phyloP scores from a whole-genome alignment of 345 rosid genomes.

The Erodium maritimum region DNA sequence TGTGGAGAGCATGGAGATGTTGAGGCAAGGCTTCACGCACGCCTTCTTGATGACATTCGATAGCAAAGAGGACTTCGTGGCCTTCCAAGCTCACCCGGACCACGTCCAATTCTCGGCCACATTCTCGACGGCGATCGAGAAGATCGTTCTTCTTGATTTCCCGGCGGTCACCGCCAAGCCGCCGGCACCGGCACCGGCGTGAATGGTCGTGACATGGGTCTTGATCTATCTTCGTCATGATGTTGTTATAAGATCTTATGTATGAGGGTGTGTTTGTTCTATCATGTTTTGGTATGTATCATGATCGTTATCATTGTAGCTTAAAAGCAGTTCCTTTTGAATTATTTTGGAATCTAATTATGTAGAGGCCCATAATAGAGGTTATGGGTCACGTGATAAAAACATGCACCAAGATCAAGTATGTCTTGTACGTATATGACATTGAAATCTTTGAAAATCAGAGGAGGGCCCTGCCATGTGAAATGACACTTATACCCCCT shows the following conservation, averaged over 20 bases:
- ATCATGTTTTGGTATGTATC: background rate
- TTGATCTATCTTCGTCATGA: too few relatives aligned
- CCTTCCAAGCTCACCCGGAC: slow-evolving; percentile 55
- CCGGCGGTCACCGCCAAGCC: slow-evolving; percentile 40
- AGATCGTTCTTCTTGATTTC: slow-evolving; percentile 65
- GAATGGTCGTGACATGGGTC: background rate
- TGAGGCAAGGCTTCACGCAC: slow-evolving; percentile 88
- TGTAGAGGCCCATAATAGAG: too few relatives aligned
- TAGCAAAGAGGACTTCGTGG: slow-evolving; percentile 55
- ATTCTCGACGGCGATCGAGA: slow-evolving; percentile 68
- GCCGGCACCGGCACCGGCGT: background rate
- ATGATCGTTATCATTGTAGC: background rate
- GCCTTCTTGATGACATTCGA: slow-evolving; percentile 69
- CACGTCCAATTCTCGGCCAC: slow-evolving; percentile 67
- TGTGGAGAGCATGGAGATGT: slow-evolving; percentile 68
- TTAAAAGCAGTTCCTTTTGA: background rate
- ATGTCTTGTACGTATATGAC: too few relatives aligned
- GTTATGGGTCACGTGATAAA: too few relatives aligned
- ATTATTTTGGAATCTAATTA: background rate
- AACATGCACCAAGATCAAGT: too few relatives aligned
- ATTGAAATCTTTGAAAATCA: too few relatives aligned
- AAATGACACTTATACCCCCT: too few relatives aligned
- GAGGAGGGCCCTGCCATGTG: too few relatives aligned
- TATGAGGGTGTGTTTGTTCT: background rate
- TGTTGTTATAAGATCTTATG: too few relatives aligned